Evolutionary conservation across 768 basidiomycete species (phyloP), one percentile per base, ranked within the genome.

Genomic region (Tylopilus sp.): DNA sequence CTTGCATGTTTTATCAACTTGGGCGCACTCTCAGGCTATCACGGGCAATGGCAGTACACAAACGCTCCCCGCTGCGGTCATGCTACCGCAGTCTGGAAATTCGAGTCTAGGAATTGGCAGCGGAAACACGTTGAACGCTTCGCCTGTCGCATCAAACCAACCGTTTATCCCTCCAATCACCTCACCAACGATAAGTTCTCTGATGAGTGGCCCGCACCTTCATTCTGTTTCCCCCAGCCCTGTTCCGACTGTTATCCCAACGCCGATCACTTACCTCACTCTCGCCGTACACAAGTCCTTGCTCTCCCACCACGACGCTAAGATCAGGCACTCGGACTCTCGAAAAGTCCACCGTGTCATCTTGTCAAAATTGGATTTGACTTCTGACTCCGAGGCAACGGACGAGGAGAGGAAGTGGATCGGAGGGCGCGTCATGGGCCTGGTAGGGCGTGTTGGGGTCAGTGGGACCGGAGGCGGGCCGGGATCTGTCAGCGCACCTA

Each of bases 321-420:
- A 58, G 26, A 37, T 65, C 29, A 61, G 70, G 45, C 66, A 71
- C 47, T 70, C 76, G 21, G 84, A 85, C 53, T 74, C 78, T 12
- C 81, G 84, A 48, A 82, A 80, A 50, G 82, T 86, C 16, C 80
- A 85, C 43, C 78, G 83, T 16, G 83, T 79, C 37, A 72, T 88
- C 34, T 75, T 84, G 56, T 80, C 74, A 53, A 85, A 81, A 59
- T 64, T 87, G 21, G 86, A 83, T 48, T 57, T 51, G 48, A 64
- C 60, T 40, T 67, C 67, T 16, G 67, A 71, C 44, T 67, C 65
- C 13, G 67, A 69, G 26, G 67, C 54, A 16, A 67, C 69, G 12
- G 67, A 69, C 37, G 67, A 69, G 2, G 67, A 69, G 50, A 58
- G 69, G 37, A 64, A 55, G 26, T 69, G 64, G 59, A 60, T 69